phyloP scores from a whole-genome alignment of 1,139 yeast species.

The Blastobotrys elegans region DNA sequence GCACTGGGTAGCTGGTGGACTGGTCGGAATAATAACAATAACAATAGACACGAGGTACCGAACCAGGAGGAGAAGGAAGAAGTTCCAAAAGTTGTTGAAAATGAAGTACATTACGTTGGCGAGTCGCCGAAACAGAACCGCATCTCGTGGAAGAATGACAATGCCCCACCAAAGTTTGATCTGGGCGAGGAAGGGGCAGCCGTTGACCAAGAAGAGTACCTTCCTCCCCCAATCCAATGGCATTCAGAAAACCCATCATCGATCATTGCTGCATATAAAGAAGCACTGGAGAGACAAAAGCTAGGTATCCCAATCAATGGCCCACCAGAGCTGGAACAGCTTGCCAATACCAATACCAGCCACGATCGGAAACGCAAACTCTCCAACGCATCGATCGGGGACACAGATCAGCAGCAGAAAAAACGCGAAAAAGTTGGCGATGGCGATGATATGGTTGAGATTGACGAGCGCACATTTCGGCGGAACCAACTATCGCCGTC shows the following conservation, averaged over 20 bases:
- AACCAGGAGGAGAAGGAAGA: not conserved
- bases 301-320: constrained; percentile 5
- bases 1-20: constrained; percentile 11
- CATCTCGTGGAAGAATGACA: constrained; percentile 10
- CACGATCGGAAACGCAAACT: constrained; percentile 2
- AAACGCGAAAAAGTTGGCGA: not conserved
- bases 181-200: constrained; percentile 3
- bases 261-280: constrained; percentile 15
- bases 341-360: not conserved
- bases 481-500: no score
- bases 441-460: constrained; percentile 9
- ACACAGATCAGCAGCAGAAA: not conserved
- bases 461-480: constrained; percentile 7
- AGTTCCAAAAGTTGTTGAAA: not conserved
- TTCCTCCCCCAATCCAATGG: constrained; percentile 12
- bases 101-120: constrained; percentile 12
- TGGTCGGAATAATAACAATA: not conserved
- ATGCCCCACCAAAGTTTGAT: constrained; percentile 12
- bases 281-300: constrained; percentile 13
- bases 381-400: not conserved
- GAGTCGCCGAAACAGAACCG: constrained; percentile 12
- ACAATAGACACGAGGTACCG: not conserved
- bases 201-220: not conserved
- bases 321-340: not conserved
- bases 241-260: constrained; percentile 11